Base-by-base conservation (phyloP, 129 eudicot species). In the Ambrosia trifida region DNA sequence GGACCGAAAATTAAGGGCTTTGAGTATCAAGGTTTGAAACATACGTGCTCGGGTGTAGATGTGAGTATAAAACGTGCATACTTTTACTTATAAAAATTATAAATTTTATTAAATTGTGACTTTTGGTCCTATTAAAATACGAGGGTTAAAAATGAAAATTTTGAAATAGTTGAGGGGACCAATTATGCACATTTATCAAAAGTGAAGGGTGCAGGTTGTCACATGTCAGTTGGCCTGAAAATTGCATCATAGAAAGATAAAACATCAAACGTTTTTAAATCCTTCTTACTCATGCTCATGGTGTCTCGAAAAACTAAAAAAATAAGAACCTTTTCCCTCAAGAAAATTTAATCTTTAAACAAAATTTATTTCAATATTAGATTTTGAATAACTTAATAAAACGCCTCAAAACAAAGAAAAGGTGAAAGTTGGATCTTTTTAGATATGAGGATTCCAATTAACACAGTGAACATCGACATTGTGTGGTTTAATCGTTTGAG, bases 401-500 rank as follows among this genome's bases (percentile, higher is more conserved):
- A 40, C 40, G 12, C 53, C 12, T 71, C 56, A 18, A 13, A 38
- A 72, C n/a, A n/a, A 19, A 19, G 3, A 13, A 30, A 72, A 45
- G 4, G 3, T 11, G 61, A 3, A 52, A 52, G 35, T 24, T 16
- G 38, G 11, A 2, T 30, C 58, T 45, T 38, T 32, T 62, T 11
- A 32, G 19, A 2, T 6, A 58, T 85, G 95, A 53, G 93, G 86
- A 73, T 81, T 94, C 98, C 98, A 94, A 77, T 94, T 96, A 77
- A 94, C 97, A 28, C 98, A 89, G 69, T 94, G 98, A 74, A 94
- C 92, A 87, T 94, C 98, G 77, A 95, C 96, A 87, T 82, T 79
- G 76, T 94, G 98, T 20, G 98, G 96, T 58, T 87, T 94, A n/a
- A n/a, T 24, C 28, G 28, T 24, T 24, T 24, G 28, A 24, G 28